These are phyloP conservation scores for Leptographium flavum DNA, from an alignment of 2,329 filamentous ascomycete genomes.

Conservation along the genomic window DNA sequence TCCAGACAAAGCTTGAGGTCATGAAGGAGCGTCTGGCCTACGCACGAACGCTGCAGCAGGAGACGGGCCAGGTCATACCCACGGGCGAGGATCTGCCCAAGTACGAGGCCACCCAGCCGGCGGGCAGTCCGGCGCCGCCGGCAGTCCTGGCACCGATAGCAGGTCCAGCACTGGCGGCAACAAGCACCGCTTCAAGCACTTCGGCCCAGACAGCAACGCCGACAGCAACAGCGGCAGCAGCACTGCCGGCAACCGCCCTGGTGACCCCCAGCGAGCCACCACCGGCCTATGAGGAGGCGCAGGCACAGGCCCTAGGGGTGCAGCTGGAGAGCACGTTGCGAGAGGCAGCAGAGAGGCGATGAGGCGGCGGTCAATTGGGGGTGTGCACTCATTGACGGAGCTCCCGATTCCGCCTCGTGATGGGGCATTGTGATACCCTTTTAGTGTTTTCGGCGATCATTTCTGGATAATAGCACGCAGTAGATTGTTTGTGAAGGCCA, in stretches of 20 bases:
- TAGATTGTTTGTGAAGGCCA: too few relatives aligned
- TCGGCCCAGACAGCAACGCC: background rate
- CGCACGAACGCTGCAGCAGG: constrained; percentile 59
- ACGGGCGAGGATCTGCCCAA: constrained; percentile 78
- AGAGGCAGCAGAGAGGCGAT: constrained; percentile 53
- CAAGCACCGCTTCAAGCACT: background rate
- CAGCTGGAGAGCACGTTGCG: constrained; percentile 56
- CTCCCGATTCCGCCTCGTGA: background rate
- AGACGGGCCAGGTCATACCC: constrained; percentile 46
- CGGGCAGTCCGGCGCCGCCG: constrained; percentile 13
- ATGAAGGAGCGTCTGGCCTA: constrained; percentile 75
- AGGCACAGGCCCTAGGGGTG: constrained; percentile 50
- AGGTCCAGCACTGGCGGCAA: constrained; percentile 11
- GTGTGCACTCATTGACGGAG: too few relatives aligned
- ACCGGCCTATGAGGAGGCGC: constrained; percentile 82
- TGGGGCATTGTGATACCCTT: constrained; percentile 8
- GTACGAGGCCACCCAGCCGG: constrained; percentile 46
- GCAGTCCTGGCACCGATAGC: constrained; percentile 9
- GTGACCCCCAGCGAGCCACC: constrained; percentile 58
- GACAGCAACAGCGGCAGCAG: constrained; percentile 1
- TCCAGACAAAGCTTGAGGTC: constrained; percentile 66
- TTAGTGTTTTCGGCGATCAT: background rate
- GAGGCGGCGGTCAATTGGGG: too few relatives aligned
- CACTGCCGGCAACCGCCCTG: constrained; percentile 13
- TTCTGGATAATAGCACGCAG: too few relatives aligned